These are phyloP conservation scores for Sideroxylon spinosum DNA, from an alignment of 179 eudicot species.

Conservation along the genomic window DNA sequence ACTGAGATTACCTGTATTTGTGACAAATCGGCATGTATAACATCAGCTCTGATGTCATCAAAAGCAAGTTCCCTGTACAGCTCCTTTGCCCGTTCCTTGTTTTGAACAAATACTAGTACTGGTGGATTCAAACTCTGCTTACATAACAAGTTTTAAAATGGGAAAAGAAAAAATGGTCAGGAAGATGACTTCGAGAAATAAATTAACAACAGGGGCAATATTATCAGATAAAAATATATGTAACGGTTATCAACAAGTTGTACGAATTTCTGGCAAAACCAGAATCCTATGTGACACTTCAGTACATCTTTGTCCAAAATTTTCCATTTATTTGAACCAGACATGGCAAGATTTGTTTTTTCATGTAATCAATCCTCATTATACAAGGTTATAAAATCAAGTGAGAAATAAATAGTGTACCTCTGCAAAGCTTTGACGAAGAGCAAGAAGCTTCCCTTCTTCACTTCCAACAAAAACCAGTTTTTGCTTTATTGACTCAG, in stretches of 20 bases:
- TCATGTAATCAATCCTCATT: too few relatives aligned
- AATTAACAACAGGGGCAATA: not conserved
- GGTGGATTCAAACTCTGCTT: slow-evolving; percentile 87
- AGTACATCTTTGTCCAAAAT: not conserved
- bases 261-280: slow-evolving; percentile 3
- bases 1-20: slow-evolving; percentile 53
- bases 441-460: slow-evolving; percentile 89
- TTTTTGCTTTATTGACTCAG: slow-evolving; percentile 74
- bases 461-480: slow-evolving; percentile 86
- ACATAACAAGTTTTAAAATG: slow-evolving; percentile 1
- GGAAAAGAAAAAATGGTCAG: not conserved
- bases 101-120: slow-evolving; percentile 86
- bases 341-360: not conserved
- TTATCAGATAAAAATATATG: not conserved
- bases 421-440: slow-evolving; percentile 93
- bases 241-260: not conserved
- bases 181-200: not conserved
- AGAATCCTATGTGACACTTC: not conserved
- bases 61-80: slow-evolving; percentile 67
- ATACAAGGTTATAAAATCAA: not conserved
- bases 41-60: slow-evolving; percentile 73
- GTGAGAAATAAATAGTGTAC: slow-evolving; percentile 34
- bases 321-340: not conserved
- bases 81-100: slow-evolving; percentile 75
- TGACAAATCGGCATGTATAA: slow-evolving; percentile 74